Base-by-base conservation (phyloP, 352 stramenopile species). In the Globisporangium splendens region DNA sequence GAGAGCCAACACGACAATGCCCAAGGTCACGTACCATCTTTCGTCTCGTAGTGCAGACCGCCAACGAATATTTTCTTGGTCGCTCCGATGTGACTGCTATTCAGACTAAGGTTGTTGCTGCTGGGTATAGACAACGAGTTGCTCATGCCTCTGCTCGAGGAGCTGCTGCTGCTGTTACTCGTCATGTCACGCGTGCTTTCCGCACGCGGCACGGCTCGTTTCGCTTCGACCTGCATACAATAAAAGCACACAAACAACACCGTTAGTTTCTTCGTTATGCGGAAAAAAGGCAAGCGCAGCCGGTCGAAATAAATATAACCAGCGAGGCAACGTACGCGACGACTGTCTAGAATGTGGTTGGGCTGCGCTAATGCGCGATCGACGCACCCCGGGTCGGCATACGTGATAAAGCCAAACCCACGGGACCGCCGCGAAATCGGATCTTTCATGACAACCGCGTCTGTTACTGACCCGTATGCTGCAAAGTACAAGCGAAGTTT, bases 361-460 rank as follows among this genome's bases (percentile, higher is more conserved):
- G 88, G 74, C 61, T 96, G 86, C 15, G 86, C 79, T 28, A 97
- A 64, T n/a, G 88, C 90, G 65, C 86, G 74, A 70, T 97, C 90
- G 46, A 97, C 90, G 63, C 85, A 96, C 15, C 64, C 61, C 4
- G 88, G 79, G 55, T 96, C 89, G 41, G 84, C 88, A 69, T 96
- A 97, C 54, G 90, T 97, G 77, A 97, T 96, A 70, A 97, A 97
- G n/a, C 90, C 90, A 65, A 97, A 97, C 46, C 90, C 90, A 50
- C 90, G 75, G 41, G 89, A 97, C 49, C 90, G 82, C 55, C 88
- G 79, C 41, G 90, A 96, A 54, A 97, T 96, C 56, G 87, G 85
- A 55, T 97, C 90, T 65, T 96, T 96, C 89, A 97, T 97, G 64
- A 97, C 90, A 42, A 97, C 89, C 6, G 90, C 90, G 70, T 97